phyloP scores from a whole-genome alignment of 345 rosid genomes.

The Camelina laxa region DNA sequence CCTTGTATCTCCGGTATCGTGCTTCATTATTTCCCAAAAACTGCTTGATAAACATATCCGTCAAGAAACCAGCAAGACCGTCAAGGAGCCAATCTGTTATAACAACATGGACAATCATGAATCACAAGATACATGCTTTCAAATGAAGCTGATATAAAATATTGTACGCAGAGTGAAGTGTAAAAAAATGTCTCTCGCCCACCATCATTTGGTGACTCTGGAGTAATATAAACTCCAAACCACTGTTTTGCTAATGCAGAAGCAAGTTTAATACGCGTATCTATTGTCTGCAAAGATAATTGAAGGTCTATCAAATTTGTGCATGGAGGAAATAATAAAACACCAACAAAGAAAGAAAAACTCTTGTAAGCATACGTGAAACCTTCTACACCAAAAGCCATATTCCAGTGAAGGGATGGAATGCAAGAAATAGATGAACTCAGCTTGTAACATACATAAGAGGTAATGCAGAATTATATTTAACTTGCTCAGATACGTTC shows the following conservation, averaged over 20 bases:
- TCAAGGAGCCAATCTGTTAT: slow-evolving; percentile 93
- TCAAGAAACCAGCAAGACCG: slow-evolving; percentile 93
- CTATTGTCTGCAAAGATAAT: slow-evolving; percentile 70
- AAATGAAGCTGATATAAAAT: slow-evolving; percentile 15
- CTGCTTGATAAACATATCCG: slow-evolving; percentile 87
- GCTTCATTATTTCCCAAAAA: slow-evolving; percentile 97
- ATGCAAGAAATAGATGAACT: slow-evolving; percentile 17
- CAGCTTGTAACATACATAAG: slow-evolving; percentile 18
- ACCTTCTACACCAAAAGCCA: slow-evolving; percentile 28
- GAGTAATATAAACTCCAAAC: slow-evolving; percentile 89
- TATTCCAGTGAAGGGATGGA: slow-evolving; percentile 1
- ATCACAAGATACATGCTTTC: slow-evolving; percentile 26
- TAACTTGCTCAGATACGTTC: slow-evolving; percentile 9
- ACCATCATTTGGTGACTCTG: slow-evolving; percentile 92
- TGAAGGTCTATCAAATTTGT: slow-evolving; percentile 38
- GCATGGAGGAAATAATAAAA: slow-evolving; percentile 27
- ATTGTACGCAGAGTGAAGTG: slow-evolving; percentile 18
- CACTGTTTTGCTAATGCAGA: slow-evolving; percentile 95
- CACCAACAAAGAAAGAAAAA: background rate
- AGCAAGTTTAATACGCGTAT: slow-evolving; percentile 86
- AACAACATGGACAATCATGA: slow-evolving; percentile 24
- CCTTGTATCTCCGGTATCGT: slow-evolving; percentile 93
- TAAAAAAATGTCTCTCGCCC: slow-evolving; percentile 43
- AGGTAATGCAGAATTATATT: slow-evolving; percentile 1
- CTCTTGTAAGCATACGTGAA: slow-evolving; percentile 13